phyloP scores from a whole-genome alignment of 176 grass and related monocot genomes.

The Hsuehochloa calcarea region DNA sequence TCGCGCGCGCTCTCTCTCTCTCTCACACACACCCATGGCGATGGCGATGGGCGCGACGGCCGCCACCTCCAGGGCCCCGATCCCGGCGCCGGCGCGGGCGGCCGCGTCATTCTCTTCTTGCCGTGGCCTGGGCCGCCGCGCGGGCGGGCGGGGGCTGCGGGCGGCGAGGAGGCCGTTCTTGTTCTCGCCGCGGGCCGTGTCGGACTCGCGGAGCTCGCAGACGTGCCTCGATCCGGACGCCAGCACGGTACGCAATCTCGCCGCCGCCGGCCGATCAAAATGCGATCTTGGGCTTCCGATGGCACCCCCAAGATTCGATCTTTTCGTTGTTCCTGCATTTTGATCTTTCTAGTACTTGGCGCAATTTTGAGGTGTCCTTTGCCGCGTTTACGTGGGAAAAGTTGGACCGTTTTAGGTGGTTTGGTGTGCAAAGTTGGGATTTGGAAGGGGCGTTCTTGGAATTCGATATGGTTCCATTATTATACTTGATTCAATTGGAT shows the following conservation, averaged over 20 bases:
- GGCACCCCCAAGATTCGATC: background rate
- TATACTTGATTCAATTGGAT: background rate
- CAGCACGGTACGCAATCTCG: constrained; percentile 59
- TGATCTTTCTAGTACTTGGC: background rate
- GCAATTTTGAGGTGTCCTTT: background rate
- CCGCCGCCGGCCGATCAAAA: background rate
- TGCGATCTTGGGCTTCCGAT: background rate
- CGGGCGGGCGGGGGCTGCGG: constrained; percentile 17
- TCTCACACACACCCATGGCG: constrained; percentile 50
- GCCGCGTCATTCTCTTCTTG: constrained; percentile 7
- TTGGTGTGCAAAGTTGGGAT: background rate
- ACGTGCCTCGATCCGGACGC: constrained; percentile 98
- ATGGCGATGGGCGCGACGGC: constrained; percentile 52
- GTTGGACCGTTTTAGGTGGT: background rate
- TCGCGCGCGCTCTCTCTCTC: background rate
- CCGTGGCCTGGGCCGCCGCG: background rate
- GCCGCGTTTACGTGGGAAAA: constrained; percentile 6
- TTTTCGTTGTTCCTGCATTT: background rate
- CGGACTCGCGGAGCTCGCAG: constrained; percentile 77
- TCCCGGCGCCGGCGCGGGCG: constrained; percentile 1
- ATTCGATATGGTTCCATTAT: background rate
- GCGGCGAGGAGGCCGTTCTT: constrained; percentile 40
- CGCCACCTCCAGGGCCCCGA: constrained; percentile 13
- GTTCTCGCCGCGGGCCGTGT: constrained; percentile 72
- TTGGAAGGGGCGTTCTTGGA: constrained; percentile 3